A percentile compares a stretch with the other conserved stretches of the same genome.
These are phyloP conservation scores for Alternaria gaisen DNA, from an alignment of 2,329 filamentous ascomycete species.

Conservation along the genomic window DNA sequence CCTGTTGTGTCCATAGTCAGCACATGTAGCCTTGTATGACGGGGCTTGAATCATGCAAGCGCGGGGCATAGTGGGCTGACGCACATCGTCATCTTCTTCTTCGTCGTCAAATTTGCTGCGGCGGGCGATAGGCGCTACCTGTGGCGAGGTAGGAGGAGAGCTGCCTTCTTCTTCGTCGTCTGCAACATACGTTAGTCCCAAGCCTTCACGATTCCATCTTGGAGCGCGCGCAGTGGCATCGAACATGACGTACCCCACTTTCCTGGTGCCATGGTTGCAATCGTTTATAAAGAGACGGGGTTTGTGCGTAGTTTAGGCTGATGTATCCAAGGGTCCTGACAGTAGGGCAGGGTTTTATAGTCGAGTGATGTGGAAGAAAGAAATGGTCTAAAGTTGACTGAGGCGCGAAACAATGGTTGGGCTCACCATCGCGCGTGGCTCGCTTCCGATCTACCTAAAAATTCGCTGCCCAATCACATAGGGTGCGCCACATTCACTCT, in stretches of 20 bases:
- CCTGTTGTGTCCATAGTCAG: conserved; percentile 61
- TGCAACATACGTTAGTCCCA: conserved; percentile 34
- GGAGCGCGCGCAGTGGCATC: conserved; percentile 29
- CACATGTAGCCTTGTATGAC: conserved; percentile 19
- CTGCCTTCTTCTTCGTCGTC: conserved; percentile 67
- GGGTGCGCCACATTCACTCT: conserved; percentile 11
- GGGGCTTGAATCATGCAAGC: conserved; percentile 28
- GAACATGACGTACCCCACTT: conserved; percentile 55
- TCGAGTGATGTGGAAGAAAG: conserved; percentile 23
- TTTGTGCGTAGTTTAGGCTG: conserved; percentile 3
- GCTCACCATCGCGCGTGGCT: conserved; percentile 32
- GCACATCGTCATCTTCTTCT: conserved; percentile 83
- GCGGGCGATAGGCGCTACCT: conserved; percentile 56
- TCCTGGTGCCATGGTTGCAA: conserved; percentile 49
- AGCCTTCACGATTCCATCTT: conserved; percentile 3
- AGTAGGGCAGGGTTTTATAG: conserved; percentile 14
- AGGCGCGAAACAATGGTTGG: conserved; percentile 40
- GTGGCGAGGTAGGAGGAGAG: conserved; percentile 59
- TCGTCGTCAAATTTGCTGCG: conserved; percentile 89
- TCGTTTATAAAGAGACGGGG: conserved; percentile 15
- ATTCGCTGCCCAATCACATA: conserved; percentile 44
- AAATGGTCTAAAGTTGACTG: conserved; percentile 29
- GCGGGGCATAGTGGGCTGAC: conserved; percentile 39
- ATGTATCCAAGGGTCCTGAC: background rate
- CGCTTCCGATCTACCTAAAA: conserved; percentile 32